Conservation (phyloP, 2,329 filamentous ascomycete genomes). For the Cladorrhinum sp. region DNA sequence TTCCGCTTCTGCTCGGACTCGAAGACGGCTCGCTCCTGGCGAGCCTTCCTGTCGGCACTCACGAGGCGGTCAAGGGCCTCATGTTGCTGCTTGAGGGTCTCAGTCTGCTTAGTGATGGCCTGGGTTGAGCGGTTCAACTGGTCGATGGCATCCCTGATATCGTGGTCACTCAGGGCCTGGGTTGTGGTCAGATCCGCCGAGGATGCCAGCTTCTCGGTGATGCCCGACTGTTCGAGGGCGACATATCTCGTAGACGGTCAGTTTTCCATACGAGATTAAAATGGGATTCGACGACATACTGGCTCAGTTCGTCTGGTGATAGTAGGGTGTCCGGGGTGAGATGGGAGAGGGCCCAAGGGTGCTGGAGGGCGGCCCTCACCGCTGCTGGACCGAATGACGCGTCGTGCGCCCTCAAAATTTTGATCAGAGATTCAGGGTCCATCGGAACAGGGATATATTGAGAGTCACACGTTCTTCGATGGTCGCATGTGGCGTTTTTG, state of each 20-base stretch:
- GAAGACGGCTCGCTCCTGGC: constrained; percentile 35
- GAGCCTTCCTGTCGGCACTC: constrained; percentile 39
- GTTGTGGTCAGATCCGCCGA: constrained; percentile 45
- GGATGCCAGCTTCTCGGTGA: constrained; percentile 45
- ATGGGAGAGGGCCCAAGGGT: constrained; percentile 47
- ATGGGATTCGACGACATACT: constrained; percentile 39
- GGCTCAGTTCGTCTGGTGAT: constrained; percentile 50
- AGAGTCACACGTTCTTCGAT: background rate
- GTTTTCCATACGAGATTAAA: background rate
- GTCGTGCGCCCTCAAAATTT: constrained; percentile 33
- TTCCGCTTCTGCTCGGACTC: constrained; percentile 37
- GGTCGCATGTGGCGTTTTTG: constrained; percentile 9
- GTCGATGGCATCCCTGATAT: constrained; percentile 59
- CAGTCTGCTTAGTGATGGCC: constrained; percentile 62
- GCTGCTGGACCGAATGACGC: constrained; percentile 35
- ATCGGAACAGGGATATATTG: constrained; percentile 18
- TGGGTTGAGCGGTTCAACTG: constrained; percentile 64
- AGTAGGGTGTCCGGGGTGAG: constrained; percentile 51
- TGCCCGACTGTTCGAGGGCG: constrained; percentile 46
- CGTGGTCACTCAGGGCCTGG: constrained; percentile 55
- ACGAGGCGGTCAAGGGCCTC: constrained; percentile 55
- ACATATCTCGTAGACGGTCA: constrained; percentile 43
- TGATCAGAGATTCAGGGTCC: constrained; percentile 31
- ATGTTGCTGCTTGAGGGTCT: constrained; percentile 59
- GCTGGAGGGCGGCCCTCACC: constrained; percentile 21